Percentiles rank a stretch among this genome's conserved stretches.
Conservation (phyloP, 2,329 filamentous ascomycete species). For the Aureobasidium sp. region DNA sequence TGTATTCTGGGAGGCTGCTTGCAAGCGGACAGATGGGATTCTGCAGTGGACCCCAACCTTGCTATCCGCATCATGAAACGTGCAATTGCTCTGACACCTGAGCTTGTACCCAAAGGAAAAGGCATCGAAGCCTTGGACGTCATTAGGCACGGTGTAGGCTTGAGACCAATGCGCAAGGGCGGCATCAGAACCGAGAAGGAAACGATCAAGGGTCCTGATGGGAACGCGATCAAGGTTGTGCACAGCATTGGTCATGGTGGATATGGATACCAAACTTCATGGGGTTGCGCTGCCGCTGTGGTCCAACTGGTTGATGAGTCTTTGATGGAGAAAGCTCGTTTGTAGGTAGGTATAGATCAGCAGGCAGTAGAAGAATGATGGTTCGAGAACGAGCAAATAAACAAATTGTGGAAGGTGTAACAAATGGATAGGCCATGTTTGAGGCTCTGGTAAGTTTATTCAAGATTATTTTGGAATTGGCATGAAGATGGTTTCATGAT, state of each 20-base stretch:
- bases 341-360: slow-evolving; percentile 16
- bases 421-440: background rate
- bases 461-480: background rate
- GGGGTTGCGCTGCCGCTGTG: slow-evolving; percentile 36
- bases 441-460: background rate
- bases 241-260: slow-evolving; percentile 77
- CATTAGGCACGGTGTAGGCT: slow-evolving; percentile 72
- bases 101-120: slow-evolving; percentile 53
- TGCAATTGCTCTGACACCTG: slow-evolving; percentile 57
- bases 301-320: slow-evolving; percentile 34
- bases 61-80: slow-evolving; percentile 78
- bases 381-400: too few relatives aligned
- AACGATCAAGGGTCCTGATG: slow-evolving; percentile 45
- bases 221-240: slow-evolving; percentile 51
- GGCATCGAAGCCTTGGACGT: slow-evolving; percentile 68
- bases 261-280: slow-evolving; percentile 55
- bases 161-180: slow-evolving; percentile 66
- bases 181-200: slow-evolving; percentile 73
- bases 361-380: background rate
- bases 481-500: background rate
- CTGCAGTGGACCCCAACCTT: slow-evolving; percentile 69
- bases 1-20: slow-evolving; percentile 83
- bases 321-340: slow-evolving; percentile 22
- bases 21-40: slow-evolving; percentile 72
- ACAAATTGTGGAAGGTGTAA: background rate